Conservation (phyloP, 1,284 basidiomycete species). For the Fomes fomentarius region DNA sequence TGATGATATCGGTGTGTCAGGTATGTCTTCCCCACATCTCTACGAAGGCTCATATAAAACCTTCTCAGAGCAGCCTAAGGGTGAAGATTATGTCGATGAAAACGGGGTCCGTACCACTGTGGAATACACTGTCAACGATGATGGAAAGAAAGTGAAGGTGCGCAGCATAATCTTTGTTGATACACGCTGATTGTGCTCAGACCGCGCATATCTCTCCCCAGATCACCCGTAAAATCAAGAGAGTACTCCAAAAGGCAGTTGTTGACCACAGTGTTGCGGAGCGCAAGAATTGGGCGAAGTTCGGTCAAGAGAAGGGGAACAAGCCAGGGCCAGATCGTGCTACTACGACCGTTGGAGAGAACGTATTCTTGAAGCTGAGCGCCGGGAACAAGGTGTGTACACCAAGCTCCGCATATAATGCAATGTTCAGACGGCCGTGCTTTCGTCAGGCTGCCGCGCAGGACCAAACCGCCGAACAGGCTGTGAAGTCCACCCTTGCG, state of each 20-base stretch:
- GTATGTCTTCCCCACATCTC: background rate
- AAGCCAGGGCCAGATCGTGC: conserved; percentile 90
- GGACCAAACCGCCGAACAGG: conserved; percentile 74
- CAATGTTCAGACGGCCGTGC: too few species aligned
- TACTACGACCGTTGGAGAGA: conserved; percentile 96
- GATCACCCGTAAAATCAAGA: conserved; percentile 88
- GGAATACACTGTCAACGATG: conserved; percentile 87
- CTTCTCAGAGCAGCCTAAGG: conserved; percentile 41
- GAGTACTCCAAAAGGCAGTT: conserved; percentile 88
- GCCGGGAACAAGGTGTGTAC: conserved; percentile 79
- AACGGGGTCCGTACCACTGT: conserved; percentile 88
- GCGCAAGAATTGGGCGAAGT: conserved; percentile 93
- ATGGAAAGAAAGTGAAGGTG: conserved; percentile 95
- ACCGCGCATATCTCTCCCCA: too few species aligned
- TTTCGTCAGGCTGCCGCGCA: conserved; percentile 52
- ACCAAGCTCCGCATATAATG: too few species aligned
- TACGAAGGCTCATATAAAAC: background rate
- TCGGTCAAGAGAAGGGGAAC: conserved; percentile 91
- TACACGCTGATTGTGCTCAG: too few species aligned
- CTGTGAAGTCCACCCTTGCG: conserved; percentile 70
- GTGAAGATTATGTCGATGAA: conserved; percentile 78
- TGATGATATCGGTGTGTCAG: conserved; percentile 64
- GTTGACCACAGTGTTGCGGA: conserved; percentile 95
- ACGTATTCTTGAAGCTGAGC: conserved; percentile 82
- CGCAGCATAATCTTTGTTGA: conserved; percentile 26